These are phyloP conservation scores for Tuber melanosporum DNA, from an alignment of 495 filamentous ascomycete species.

Conservation along the genomic window DNA sequence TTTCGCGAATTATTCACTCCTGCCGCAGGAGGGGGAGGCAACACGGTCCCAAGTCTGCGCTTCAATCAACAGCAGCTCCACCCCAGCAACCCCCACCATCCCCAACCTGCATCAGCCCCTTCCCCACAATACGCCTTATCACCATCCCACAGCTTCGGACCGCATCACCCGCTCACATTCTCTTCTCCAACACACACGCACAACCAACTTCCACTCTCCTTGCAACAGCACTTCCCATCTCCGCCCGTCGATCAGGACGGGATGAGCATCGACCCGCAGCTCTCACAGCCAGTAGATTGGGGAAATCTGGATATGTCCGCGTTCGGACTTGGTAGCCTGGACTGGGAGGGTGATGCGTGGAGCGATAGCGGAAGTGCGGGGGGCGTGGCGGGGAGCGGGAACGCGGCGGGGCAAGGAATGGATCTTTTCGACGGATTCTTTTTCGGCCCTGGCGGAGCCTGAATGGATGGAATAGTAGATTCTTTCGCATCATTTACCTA, in stretches of 20 bases:
- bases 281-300: slow-evolving; percentile 37
- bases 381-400: slow-evolving; percentile 25
- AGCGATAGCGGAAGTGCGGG: slow-evolving; percentile 42
- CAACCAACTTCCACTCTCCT: slow-evolving; percentile 3
- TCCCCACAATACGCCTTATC: slow-evolving; percentile 21
- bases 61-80: slow-evolving; percentile 5
- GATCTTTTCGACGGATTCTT: slow-evolving; percentile 90
- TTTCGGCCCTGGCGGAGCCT: slow-evolving; percentile 53
- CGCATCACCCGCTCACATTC: background rate
- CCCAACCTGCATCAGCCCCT: slow-evolving; percentile 14
- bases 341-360: slow-evolving; percentile 33
- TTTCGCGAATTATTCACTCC: slow-evolving; percentile 39
- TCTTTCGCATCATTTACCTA: background rate
- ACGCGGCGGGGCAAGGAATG: slow-evolving; percentile 45
- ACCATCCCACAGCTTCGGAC: slow-evolving; percentile 6
- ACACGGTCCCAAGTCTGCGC: background rate
- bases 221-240: background rate
- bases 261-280: slow-evolving; percentile 38
- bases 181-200: background rate
- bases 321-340: slow-evolving; percentile 39
- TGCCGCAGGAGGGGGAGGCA: slow-evolving; percentile 17
- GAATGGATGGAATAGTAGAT: background rate
- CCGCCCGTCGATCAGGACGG: slow-evolving; percentile 15
- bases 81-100: slow-evolving; percentile 20
- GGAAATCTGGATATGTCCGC: slow-evolving; percentile 36